A percentile compares a stretch with the other conserved stretches of the same genome.
phyloP scores from a whole-genome alignment of 2,329 filamentous ascomycete genomes.

The Sclerotinia glacialis region DNA sequence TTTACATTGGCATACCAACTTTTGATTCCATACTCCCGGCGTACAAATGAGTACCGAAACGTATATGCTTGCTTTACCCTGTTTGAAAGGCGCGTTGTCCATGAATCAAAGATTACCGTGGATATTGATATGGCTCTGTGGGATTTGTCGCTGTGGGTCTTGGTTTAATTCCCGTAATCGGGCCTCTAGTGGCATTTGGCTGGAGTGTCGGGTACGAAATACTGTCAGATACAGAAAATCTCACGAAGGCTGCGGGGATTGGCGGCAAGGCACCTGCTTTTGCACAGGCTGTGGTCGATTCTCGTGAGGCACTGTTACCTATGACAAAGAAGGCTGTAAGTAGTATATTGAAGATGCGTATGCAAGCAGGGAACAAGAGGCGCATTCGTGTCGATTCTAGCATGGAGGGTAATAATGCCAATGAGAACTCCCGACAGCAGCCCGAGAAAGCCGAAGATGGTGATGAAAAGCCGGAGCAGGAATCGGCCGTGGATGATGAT shows the following conservation, averaged over 20 bases:
- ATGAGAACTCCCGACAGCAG: neutral
- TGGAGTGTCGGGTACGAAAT: slow-evolving; percentile 1
- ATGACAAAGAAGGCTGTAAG: neutral
- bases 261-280: slow-evolving; percentile 5
- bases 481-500: neutral
- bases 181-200: slow-evolving; percentile 4
- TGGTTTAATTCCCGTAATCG: slow-evolving; percentile 1
- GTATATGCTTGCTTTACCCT: neutral
- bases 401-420: neutral
- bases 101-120: neutral
- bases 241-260: slow-evolving; percentile 3
- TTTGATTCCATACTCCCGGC: neutral
- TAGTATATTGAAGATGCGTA: neutral
- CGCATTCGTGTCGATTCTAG: slow-evolving; percentile 8
- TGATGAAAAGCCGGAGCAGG: neutral
- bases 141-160: slow-evolving; percentile 8
- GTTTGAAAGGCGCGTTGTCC: neutral
- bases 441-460: neutral
- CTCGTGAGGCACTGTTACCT: slow-evolving; percentile 1
- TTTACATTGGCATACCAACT: slow-evolving; percentile 6
- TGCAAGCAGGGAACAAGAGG: neutral
- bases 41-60: neutral
- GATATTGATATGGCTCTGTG: slow-evolving; percentile 3
- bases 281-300: slow-evolving; percentile 8
- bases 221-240: slow-evolving; percentile 5